A percentile compares a stretch with the other conserved stretches of the same genome.
Conservation (phyloP, 2,329 filamentous ascomycete genomes). For the Lachnellula hyalina region DNA sequence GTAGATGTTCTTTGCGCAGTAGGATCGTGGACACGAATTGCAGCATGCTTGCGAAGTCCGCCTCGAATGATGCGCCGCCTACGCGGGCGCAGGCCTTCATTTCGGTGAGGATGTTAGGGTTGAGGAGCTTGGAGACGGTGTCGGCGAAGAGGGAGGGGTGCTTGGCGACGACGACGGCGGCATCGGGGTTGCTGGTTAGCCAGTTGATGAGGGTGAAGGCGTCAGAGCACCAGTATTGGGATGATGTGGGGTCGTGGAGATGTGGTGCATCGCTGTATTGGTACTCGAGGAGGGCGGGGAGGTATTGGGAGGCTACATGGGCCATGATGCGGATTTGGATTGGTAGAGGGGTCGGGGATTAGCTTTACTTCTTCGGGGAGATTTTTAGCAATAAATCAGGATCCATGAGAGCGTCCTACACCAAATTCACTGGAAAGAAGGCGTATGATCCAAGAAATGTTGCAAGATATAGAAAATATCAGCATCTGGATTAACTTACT, state of each 20-base stretch:
- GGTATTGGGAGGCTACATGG: conserved; percentile 24
- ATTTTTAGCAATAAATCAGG: background rate
- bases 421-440: background rate
- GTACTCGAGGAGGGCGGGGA: conserved; percentile 20
- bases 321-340: conserved; percentile 17
- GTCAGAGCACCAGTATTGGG: conserved; percentile 23
- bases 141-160: conserved; percentile 17
- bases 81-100: conserved; percentile 15
- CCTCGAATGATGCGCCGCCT: conserved; percentile 14
- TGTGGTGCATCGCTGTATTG: conserved; percentile 16
- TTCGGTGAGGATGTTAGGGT: conserved; percentile 10
- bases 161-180: conserved; percentile 15
- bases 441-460: too few species aligned
- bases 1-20: conserved; percentile 14
- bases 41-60: conserved; percentile 23
- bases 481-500: background rate
- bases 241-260: conserved; percentile 14
- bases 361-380: background rate
- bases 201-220: conserved; percentile 21
- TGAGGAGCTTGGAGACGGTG: conserved; percentile 20
- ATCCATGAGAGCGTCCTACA: background rate
- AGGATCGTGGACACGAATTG: conserved; percentile 26
- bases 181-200: conserved; percentile 19
- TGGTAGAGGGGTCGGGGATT: background rate
- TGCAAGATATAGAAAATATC: too few species aligned